Percentiles rank a stretch among this genome's conserved stretches.
phyloP scores from a whole-genome alignment of 148 eudicot species.

The Rhododendron henanense region DNA sequence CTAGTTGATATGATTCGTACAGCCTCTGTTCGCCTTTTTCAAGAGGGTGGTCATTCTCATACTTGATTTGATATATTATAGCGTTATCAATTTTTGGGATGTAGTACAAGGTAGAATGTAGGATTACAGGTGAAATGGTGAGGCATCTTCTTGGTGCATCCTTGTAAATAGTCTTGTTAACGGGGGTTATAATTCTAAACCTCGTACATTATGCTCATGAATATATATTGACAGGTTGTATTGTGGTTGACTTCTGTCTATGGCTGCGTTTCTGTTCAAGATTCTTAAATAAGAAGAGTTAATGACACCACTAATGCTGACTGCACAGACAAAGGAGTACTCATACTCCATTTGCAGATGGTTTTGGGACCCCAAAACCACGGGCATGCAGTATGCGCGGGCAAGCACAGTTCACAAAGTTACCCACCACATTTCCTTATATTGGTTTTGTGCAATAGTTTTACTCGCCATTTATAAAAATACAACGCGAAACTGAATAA shows the following conservation, averaged over 20 bases:
- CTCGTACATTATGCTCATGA: not conserved
- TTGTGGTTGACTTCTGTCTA: not conserved
- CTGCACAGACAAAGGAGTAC: no score
- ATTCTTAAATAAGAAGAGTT: not conserved
- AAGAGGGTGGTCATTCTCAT: slow-evolving; percentile 15
- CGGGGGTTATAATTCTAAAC: not conserved
- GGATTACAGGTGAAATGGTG: not conserved
- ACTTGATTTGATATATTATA: not conserved
- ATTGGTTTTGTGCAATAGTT: not conserved
- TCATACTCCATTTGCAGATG: no score
- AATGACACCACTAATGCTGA: not conserved
- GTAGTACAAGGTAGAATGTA: not conserved
- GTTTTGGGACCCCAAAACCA: no score
- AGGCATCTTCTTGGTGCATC: not conserved
- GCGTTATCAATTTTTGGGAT: not conserved
- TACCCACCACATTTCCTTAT: not conserved
- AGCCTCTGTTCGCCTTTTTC: slow-evolving; percentile 65
- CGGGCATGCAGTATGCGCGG: not conserved
- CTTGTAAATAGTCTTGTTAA: not conserved
- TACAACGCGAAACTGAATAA: not conserved
- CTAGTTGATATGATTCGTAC: slow-evolving; percentile 64
- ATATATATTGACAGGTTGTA: not conserved
- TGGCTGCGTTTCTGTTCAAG: not conserved
- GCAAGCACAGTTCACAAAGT: not conserved
- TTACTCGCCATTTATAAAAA: not conserved